Percentiles rank a stretch among this genome's conserved stretches.
phyloP scores from a whole-genome alignment of 78 protist species.

The Dictyostelium citrinum region DNA sequence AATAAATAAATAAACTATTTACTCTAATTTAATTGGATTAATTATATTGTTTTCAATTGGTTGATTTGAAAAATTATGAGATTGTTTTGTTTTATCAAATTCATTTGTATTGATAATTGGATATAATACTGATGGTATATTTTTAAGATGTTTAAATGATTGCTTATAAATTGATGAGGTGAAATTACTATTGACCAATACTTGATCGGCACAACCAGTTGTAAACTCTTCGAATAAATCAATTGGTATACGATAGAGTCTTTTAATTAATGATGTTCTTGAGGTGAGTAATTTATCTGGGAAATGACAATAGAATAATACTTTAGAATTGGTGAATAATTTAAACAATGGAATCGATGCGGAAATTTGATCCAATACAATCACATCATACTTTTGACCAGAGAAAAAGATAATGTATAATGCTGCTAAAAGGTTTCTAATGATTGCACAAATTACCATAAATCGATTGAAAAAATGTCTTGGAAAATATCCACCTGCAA shows the following conservation, averaged over 20 bases:
- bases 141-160: slow-evolving; percentile 72
- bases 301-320: slow-evolving; percentile 98
- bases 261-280: slow-evolving; percentile 42
- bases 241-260: slow-evolving; percentile 92
- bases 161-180: slow-evolving; percentile 70
- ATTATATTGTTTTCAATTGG: neutral
- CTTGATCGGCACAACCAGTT: slow-evolving; percentile 79
- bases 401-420: slow-evolving; percentile 24
- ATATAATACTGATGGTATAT: slow-evolving; percentile 74
- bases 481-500: slow-evolving; percentile 91
- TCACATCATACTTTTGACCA: slow-evolving; percentile 54
- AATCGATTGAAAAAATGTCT: slow-evolving; percentile 80
- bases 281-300: slow-evolving; percentile 92
- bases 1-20: neutral
- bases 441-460: slow-evolving; percentile 89
- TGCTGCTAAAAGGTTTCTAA: slow-evolving; percentile 86
- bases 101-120: slow-evolving; percentile 82
- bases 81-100: slow-evolving; percentile 27
- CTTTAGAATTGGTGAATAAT: slow-evolving; percentile 12
- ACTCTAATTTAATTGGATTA: neutral
- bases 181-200: slow-evolving; percentile 89
- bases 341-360: slow-evolving; percentile 77
- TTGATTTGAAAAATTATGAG: neutral
- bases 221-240: slow-evolving; percentile 96
- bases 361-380: slow-evolving; percentile 90